Conservation (phyloP, 1,139 yeast species). For the Eremothecium sinecaudum region DNA sequence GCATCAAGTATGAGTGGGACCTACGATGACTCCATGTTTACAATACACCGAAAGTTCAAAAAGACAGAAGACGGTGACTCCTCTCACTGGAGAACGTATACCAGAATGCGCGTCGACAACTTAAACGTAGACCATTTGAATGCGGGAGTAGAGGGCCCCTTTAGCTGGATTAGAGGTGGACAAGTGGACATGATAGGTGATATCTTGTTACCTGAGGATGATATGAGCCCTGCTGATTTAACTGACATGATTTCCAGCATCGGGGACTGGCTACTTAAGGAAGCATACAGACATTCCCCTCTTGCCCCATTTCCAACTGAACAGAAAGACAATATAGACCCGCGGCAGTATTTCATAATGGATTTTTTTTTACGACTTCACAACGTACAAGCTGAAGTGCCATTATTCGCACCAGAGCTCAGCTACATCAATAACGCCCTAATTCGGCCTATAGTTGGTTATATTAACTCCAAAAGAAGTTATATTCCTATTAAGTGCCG, state of each 20-base stretch:
- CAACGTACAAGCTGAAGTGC: slow-evolving; percentile 81
- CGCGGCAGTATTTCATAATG: slow-evolving; percentile 55
- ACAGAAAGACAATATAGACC: slow-evolving; percentile 28
- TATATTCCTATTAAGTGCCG: slow-evolving; percentile 82
- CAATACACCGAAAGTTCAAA: slow-evolving; percentile 71
- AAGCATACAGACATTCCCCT: slow-evolving; percentile 19
- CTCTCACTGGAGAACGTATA: slow-evolving; percentile 53
- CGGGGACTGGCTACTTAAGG: slow-evolving; percentile 19
- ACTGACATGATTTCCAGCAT: slow-evolving; percentile 20
- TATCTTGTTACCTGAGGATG: slow-evolving; percentile 33
- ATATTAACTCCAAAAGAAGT: slow-evolving; percentile 81
- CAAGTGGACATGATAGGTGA: slow-evolving; percentile 90
- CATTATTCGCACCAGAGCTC: slow-evolving; percentile 72
- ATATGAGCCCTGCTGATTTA: slow-evolving; percentile 20
- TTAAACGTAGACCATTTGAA: slow-evolving; percentile 82
- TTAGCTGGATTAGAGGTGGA: slow-evolving; percentile 93
- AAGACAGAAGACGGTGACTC: slow-evolving; percentile 6
- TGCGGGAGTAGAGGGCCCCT: slow-evolving; percentile 84
- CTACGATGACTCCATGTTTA: slow-evolving; percentile 85
- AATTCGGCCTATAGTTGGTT: slow-evolving; percentile 89
- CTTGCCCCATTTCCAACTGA: slow-evolving; percentile 14
- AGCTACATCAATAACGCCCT: slow-evolving; percentile 86
- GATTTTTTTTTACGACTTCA: slow-evolving; percentile 71
- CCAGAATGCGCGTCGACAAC: slow-evolving; percentile 75
- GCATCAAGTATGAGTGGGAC: slow-evolving; percentile 85